phyloP scores from a whole-genome alignment of 2,329 filamentous ascomycete species.

The Shiraia sp. region DNA sequence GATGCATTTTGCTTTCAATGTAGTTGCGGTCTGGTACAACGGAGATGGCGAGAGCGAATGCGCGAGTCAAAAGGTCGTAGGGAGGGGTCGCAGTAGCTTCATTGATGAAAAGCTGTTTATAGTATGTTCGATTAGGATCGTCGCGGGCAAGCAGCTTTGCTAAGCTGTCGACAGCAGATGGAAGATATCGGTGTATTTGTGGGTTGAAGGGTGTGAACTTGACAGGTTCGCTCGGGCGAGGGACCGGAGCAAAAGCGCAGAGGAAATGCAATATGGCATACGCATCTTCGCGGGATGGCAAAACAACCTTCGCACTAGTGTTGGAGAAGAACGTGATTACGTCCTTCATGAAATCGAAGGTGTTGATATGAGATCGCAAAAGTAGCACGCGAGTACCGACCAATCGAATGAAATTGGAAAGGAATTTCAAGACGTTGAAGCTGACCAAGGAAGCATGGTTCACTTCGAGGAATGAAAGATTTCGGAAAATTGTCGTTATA shows the following conservation, averaged over 20 bases:
- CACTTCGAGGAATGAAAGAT: slow-evolving; percentile 81
- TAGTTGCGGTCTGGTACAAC: slow-evolving; percentile 74
- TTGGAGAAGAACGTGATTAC: slow-evolving; percentile 88
- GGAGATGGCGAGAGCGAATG: slow-evolving; percentile 85
- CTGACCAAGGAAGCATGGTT: slow-evolving; percentile 79
- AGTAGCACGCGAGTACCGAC: slow-evolving; percentile 89
- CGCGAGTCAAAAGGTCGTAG: slow-evolving; percentile 80
- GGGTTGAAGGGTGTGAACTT: slow-evolving; percentile 84
- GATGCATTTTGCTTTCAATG: slow-evolving; percentile 49
- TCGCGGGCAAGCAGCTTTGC: slow-evolving; percentile 91
- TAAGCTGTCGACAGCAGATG: slow-evolving; percentile 84
- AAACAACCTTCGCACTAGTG: slow-evolving; percentile 75
- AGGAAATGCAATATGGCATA: slow-evolving; percentile 86
- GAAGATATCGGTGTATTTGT: slow-evolving; percentile 80
- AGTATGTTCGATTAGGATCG: slow-evolving; percentile 87
- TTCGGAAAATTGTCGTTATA: slow-evolving; percentile 88
- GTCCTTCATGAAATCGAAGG: slow-evolving; percentile 97
- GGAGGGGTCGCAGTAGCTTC: slow-evolving; percentile 68
- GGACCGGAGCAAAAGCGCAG: slow-evolving; percentile 83
- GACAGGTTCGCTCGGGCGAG: slow-evolving; percentile 64
- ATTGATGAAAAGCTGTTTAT: slow-evolving; percentile 77
- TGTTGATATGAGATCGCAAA: slow-evolving; percentile 79
- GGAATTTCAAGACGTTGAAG: slow-evolving; percentile 76
- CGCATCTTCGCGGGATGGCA: slow-evolving; percentile 86
- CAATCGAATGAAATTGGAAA: slow-evolving; percentile 81